Evolutionary conservation across 2,329 filamentous ascomycete species (phyloP).

Genomic region (Pestalotiopsis sp.): DNA sequence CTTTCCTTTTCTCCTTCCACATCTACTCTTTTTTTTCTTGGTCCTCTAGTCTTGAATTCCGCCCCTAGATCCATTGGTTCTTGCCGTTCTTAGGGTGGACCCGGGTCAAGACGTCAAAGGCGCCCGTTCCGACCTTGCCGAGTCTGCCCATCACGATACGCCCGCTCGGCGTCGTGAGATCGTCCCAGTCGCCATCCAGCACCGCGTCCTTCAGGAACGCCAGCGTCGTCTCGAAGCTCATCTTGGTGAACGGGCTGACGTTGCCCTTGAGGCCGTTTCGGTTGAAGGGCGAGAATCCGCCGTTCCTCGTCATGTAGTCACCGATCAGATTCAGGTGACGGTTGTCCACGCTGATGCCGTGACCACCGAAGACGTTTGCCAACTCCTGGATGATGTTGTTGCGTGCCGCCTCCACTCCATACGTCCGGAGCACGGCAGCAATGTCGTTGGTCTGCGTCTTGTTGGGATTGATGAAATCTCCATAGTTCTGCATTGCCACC

Average conservation of each 20-base stretch:
- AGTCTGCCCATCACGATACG: conserved; percentile 86
- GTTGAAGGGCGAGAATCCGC: conserved; percentile 89
- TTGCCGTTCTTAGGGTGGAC: conserved; percentile 56
- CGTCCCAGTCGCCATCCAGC: conserved; percentile 86
- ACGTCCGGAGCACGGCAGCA: conserved; percentile 77
- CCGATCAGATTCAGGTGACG: conserved; percentile 94
- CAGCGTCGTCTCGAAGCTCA: conserved; percentile 98
- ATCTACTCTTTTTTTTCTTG: not conserved
- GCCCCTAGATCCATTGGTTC: conserved; percentile 20
- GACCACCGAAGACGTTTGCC: conserved; percentile 80
- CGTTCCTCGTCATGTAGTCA: conserved; percentile 95
- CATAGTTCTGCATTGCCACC: conserved; percentile 85
- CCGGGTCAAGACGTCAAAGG: conserved; percentile 81
- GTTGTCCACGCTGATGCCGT: conserved; percentile 90
- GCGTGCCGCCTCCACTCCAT: conserved; percentile 92
- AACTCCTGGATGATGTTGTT: conserved; percentile 87
- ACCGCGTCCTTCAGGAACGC: conserved; percentile 92
- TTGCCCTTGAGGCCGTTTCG: conserved; percentile 85
- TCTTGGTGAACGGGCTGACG: conserved; percentile 93
- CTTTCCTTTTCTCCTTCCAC: not conserved
- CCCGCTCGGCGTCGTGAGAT: conserved; percentile 81
- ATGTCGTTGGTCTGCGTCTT: conserved; percentile 92
- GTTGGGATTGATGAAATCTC: conserved; percentile 84
- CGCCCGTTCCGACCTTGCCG: conserved; percentile 83
- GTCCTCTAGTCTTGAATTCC: not conserved